These are phyloP conservation scores for Pterocarpus macrocarpus DNA, from an alignment of 306 rosid genomes.

Conservation along the genomic window DNA sequence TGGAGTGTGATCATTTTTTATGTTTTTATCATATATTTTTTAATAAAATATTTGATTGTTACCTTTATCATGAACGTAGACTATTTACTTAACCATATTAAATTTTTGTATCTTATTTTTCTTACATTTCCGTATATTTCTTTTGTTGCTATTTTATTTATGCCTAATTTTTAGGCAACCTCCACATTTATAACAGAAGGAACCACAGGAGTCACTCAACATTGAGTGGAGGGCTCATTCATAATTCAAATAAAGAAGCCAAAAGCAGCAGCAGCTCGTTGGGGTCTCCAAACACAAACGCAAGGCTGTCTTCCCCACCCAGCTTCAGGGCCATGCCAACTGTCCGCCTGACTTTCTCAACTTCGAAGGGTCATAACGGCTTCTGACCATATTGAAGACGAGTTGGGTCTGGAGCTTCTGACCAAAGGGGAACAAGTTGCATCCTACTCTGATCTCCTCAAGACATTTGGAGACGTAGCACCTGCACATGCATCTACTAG, in stretches of 20 bases:
- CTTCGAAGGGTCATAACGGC: slow-evolving; percentile 71
- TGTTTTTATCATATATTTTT: too few species aligned
- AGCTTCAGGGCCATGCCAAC: slow-evolving; percentile 54
- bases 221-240: slow-evolving; percentile 63
- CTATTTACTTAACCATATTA: too few species aligned
- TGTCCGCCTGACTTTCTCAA: slow-evolving; percentile 70
- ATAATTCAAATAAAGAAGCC: slow-evolving; percentile 72
- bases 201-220: slow-evolving; percentile 66
- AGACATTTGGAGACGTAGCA: slow-evolving; percentile 58
- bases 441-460: slow-evolving; percentile 63
- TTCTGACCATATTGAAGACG: slow-evolving; percentile 60
- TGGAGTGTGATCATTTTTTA: too few species aligned
- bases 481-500: slow-evolving; percentile 37
- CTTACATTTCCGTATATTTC: too few species aligned
- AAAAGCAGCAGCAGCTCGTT: background rate
- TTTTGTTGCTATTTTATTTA: too few species aligned
- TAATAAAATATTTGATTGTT: too few species aligned
- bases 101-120: too few species aligned
- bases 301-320: slow-evolving; percentile 63
- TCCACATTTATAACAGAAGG: too few species aligned
- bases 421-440: slow-evolving; percentile 36
- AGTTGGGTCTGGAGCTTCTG: slow-evolving; percentile 62
- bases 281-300: slow-evolving; percentile 60
- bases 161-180: too few species aligned
- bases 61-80: too few species aligned